Base-by-base conservation (phyloP, 1,139 yeast genomes). In the Debaryomycetaceae sp. region DNA sequence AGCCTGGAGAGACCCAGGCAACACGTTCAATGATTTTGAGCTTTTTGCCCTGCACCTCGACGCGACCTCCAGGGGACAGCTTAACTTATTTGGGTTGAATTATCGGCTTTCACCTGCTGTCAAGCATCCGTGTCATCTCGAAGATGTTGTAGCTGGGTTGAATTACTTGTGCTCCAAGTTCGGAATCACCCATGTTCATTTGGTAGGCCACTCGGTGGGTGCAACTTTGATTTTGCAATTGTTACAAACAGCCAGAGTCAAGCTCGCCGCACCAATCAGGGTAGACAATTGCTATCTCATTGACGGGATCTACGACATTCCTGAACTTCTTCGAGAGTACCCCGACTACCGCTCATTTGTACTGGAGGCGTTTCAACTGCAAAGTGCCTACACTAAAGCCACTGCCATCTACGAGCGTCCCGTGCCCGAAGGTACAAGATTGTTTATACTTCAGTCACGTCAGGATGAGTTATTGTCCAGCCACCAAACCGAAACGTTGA, bases 191-290 rank as follows among this genome's bases (percentile, higher is more conserved):
- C 41, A 56, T 13, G 39, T 65, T 12, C 59, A 61, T 36, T 38
- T 78, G 5, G 64, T 75, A 4, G 95, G 95, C 0, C 95, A 86
- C 53, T 83, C 94, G 1, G 94, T 81, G 2, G 95, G 96, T 1
- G 86, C 91, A 1, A 78, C 84, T 3, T 49, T 86, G 28, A 64
- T 74, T 2, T 58, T 82, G 19, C 93, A 84, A 48, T 45, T 77
- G 5, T 41, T 78, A 42, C 57, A 4, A 31, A 55, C 4, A 30
- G 30, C 18, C 21, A 9, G 1, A 18, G 9, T 16, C 16, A 15
- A 16, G 13, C n/a, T 15, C 16, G 21, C 11, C 14, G 12, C 32
- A 23, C 17, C 16, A 4, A 20, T 31, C 18, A 17, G 30, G 2
- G 27, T 55, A 5, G 35, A 34, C 3, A 32, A 30, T 4, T 19